Conservation (phyloP, 345 rosid species). For the Rhodamnia argentea region DNA sequence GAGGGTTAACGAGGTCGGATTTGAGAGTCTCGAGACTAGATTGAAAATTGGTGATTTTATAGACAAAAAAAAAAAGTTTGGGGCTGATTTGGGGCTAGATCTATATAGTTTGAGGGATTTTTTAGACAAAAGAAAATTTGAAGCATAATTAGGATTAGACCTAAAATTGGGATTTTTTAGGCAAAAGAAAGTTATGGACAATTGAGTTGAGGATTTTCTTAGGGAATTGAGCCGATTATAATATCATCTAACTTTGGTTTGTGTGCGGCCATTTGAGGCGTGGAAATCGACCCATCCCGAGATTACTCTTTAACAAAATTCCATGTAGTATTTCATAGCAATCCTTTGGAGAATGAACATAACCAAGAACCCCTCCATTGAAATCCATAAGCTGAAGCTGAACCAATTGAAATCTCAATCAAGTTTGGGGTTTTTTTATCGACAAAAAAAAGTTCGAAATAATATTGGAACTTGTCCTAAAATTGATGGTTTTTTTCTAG, state of each 20-base stretch:
- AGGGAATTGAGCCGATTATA: too few species aligned
- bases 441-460: too few species aligned
- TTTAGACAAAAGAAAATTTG: too few species aligned
- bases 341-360: background rate
- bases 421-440: too few species aligned
- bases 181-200: too few species aligned
- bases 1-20: background rate
- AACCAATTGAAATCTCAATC: background rate
- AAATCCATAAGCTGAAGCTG: background rate
- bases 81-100: fast-evolving
- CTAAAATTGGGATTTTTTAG: too few species aligned
- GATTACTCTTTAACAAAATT: background rate
- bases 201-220: too few species aligned
- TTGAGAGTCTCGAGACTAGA: background rate
- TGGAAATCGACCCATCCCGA: background rate
- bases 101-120: background rate
- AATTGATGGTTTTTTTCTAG: too few species aligned
- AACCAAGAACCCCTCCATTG: background rate
- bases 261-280: background rate
- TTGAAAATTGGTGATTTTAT: background rate
- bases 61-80: background rate
- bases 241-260: background rate
- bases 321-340: background rate
- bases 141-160: too few species aligned
- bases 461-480: too few species aligned